Conservation (phyloP, 2,329 filamentous ascomycete species). For the Sporothrix pseudoabietina region DNA sequence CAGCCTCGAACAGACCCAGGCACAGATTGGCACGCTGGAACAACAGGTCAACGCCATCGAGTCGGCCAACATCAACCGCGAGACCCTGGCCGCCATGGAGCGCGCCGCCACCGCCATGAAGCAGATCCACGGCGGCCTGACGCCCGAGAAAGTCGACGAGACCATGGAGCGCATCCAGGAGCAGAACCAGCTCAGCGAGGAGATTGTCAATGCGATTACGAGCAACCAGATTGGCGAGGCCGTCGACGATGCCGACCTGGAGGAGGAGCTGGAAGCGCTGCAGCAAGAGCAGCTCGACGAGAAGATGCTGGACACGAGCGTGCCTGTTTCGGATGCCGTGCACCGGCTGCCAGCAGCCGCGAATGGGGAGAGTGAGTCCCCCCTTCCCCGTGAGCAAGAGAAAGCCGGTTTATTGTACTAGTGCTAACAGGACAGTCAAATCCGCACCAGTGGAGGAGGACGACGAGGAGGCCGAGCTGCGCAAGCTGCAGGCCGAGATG, state of each 20-base stretch:
- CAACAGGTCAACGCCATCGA: slow-evolving; percentile 97
- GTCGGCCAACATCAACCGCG: slow-evolving; percentile 97
- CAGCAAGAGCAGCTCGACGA: slow-evolving; percentile 93
- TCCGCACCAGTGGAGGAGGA: slow-evolving; percentile 63
- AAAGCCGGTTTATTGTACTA: no score
- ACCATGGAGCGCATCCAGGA: slow-evolving; percentile 93
- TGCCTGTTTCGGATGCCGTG: slow-evolving; percentile 78
- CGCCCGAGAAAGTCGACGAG: slow-evolving; percentile 90
- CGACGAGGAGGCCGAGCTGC: slow-evolving; percentile 92
- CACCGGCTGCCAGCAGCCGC: slow-evolving; percentile 74
- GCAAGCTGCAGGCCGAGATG: slow-evolving; percentile 95
- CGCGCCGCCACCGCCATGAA: slow-evolving; percentile 88
- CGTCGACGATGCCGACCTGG: slow-evolving; percentile 83
- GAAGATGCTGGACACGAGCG: slow-evolving; percentile 84
- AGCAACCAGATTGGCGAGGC: slow-evolving; percentile 65
- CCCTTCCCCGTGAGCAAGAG: background rate
- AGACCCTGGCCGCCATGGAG: slow-evolving; percentile 93
- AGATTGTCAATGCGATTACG: slow-evolving; percentile 86
- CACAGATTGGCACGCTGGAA: slow-evolving; percentile 89
- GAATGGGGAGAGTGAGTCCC: slow-evolving; percentile 74
- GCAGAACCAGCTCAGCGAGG: slow-evolving; percentile 89
- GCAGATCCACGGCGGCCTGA: slow-evolving; percentile 85
- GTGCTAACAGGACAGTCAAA: slow-evolving; percentile 49
- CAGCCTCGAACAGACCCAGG: slow-evolving; percentile 84
- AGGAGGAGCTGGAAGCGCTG: slow-evolving; percentile 79